These are phyloP conservation scores for Rhizopogon roseolus DNA, from an alignment of 768 basidiomycete species.

Conservation along the genomic window DNA sequence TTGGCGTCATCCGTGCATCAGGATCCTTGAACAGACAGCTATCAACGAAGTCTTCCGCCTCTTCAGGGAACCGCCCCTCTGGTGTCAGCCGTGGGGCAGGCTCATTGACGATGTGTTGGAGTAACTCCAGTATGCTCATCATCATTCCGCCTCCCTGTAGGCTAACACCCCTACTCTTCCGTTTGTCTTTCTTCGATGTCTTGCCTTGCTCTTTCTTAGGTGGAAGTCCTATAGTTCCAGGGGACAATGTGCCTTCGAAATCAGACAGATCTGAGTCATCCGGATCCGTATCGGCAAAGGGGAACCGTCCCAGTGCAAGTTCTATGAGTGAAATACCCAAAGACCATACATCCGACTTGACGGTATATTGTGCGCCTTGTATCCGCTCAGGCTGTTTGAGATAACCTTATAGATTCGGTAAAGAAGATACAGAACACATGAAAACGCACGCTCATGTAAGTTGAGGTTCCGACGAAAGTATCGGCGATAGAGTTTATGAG, in stretches of 20 bases:
- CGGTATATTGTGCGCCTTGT: constrained; percentile 96
- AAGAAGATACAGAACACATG: constrained; percentile 7
- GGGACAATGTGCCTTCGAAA: constrained; percentile 77
- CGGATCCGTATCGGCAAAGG: constrained; percentile 79
- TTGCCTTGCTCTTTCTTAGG: constrained; percentile 34
- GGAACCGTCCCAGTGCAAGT: constrained; percentile 94
- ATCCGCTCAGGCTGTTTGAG: constrained; percentile 88
- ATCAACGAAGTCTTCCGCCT: constrained; percentile 84
- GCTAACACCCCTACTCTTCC: constrained; percentile 89
- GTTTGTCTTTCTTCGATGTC: constrained; percentile 68
- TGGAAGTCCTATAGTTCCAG: constrained; percentile 48
- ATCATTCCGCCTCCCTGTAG: constrained; percentile 94
- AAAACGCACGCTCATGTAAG: constrained; percentile 93
- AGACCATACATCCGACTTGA: constrained; percentile 99
- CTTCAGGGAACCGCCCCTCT: constrained; percentile 64
- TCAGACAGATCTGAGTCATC: constrained; percentile 78
- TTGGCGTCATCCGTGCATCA: constrained; percentile 75
- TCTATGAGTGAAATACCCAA: constrained; percentile 96
- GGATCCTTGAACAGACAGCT: constrained; percentile 91
- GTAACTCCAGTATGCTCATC: constrained; percentile 94
- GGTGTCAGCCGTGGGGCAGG: constrained; percentile 85
- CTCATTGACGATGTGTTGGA: constrained; percentile 99
- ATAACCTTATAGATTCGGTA: constrained; percentile 9
- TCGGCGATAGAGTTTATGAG: constrained; percentile 98
- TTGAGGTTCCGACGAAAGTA: constrained; percentile 98